Percentiles rank a stretch among this genome's conserved stretches.
These are phyloP conservation scores for Penicillium coprophilum DNA, from an alignment of 495 filamentous ascomycete genomes.

Conservation along the genomic window DNA sequence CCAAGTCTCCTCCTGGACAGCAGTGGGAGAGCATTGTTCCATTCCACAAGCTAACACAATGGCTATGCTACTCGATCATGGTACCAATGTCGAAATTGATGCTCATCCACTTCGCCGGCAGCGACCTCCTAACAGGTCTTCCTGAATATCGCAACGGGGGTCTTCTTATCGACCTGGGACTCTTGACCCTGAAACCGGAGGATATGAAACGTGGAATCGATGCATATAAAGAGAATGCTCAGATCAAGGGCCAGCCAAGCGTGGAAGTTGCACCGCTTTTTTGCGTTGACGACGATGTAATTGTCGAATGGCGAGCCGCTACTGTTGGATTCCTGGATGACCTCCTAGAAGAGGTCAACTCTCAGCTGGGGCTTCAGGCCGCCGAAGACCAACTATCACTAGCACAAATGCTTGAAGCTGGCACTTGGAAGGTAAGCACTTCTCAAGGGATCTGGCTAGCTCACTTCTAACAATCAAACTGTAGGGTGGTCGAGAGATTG, in stretches of 20 bases:
- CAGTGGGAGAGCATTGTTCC: slow-evolving; percentile 94
- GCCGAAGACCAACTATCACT: slow-evolving; percentile 53
- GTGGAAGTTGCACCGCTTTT: slow-evolving; percentile 68
- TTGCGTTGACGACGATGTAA: slow-evolving; percentile 62
- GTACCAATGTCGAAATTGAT: slow-evolving; percentile 65
- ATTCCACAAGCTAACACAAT: slow-evolving; percentile 75
- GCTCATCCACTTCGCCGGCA: slow-evolving; percentile 62
- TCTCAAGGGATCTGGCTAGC: neutral
- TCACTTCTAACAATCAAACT: slow-evolving; percentile 28
- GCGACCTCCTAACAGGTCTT: slow-evolving; percentile 63
- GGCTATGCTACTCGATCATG: slow-evolving; percentile 73
- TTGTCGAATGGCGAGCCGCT: slow-evolving; percentile 68
- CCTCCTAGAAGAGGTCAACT: slow-evolving; percentile 61
- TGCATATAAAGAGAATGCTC: slow-evolving; percentile 70
- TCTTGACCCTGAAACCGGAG: slow-evolving; percentile 58
- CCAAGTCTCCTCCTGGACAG: slow-evolving; percentile 65
- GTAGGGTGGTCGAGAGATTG: slow-evolving; percentile 92
- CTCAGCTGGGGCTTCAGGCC: slow-evolving; percentile 53
- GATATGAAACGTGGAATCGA: slow-evolving; percentile 63
- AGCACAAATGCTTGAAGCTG: slow-evolving; percentile 69
- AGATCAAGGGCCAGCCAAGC: slow-evolving; percentile 70
- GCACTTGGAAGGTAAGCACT: slow-evolving; percentile 73
- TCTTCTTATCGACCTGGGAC: slow-evolving; percentile 63
- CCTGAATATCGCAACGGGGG: slow-evolving; percentile 72
- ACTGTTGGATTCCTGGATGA: slow-evolving; percentile 69